Evolutionary conservation across 2,329 filamentous ascomycete genomes (phyloP), one percentile per base, ranked within the genome.

Genomic region (Aureobasidium leucospermi): DNA sequence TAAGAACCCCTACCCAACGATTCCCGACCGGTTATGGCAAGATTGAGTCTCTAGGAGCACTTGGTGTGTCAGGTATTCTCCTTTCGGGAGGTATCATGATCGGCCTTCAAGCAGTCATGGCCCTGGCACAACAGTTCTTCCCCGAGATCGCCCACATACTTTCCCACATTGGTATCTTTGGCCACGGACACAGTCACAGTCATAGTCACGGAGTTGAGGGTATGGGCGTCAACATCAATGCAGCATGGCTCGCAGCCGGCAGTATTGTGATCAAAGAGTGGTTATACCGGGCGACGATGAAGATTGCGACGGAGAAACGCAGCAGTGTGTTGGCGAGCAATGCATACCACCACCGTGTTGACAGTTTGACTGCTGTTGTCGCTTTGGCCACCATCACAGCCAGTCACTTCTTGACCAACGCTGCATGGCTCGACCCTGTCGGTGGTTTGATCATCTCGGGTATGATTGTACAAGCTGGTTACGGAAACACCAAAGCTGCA

Each of bases 201-300:
- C 85, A 90, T 68, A 78, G 80, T 61, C 85, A 88, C 71, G 77
- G 74, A 4, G 48, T 42, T 3, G 63, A 60, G 19, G 81, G 81
- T 59, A 76, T 82, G 38, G 83, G 85, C 1, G 94, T 94, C 0
- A 96, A 90, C 73, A 82, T 99, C 65, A 92, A 97, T 72, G 94
- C 94, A 23, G 93, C 90, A 7, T 99, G 94, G 94, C 77, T 99
- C 61, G 93, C 94, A 38, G 88, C 84, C 42, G 93, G 90, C 19
- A 96, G 90, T 1, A 94, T 99, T 60, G 74, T 90, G 29, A 79
- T 97, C 68, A 99, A 99, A 76, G 94, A 99, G 75, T 99, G 92
- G 90, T 79, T 99, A 29, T 99, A 97, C 71, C 87, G 88, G 78
- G 90, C 93, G 64, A 99, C 93, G 94, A 85, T 97, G 87, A 97